Conservation (phyloP, 148 eudicot genomes). For the Amaranthus cruentus region DNA sequence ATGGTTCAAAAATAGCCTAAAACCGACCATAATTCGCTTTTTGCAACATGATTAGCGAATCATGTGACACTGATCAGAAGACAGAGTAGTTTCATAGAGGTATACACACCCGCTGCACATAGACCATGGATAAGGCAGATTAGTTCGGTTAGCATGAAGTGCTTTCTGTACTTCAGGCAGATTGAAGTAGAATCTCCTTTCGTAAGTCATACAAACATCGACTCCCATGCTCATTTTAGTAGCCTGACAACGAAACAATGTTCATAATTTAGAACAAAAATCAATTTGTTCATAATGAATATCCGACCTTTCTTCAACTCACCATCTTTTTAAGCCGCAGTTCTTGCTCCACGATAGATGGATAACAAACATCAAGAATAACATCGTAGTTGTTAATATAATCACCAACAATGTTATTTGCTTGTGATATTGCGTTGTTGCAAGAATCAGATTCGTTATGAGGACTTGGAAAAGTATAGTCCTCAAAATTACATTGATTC, state of each 20-base stretch:
- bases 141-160: conserved; percentile 91
- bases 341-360: conserved; percentile 85
- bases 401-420: conserved; percentile 60
- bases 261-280: neutral
- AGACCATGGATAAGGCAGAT: conserved; percentile 77
- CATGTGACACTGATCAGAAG: neutral
- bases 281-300: neutral
- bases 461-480: conserved; percentile 60
- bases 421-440: conserved; percentile 57
- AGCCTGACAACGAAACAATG: conserved; percentile 41
- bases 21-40: too few species aligned
- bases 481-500: conserved; percentile 74
- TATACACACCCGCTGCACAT: conserved; percentile 76
- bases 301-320: conserved; percentile 4
- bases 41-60: too few species aligned
- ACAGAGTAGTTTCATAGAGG: conserved; percentile 1
- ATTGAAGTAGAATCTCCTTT: conserved; percentile 77
- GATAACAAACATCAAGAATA: conserved; percentile 89
- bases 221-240: conserved; percentile 86
- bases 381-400: conserved; percentile 77
- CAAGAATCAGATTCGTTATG: conserved; percentile 66
- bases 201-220: conserved; percentile 85
- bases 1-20: too few species aligned
- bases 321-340: conserved; percentile 66
- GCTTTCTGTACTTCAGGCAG: conserved; percentile 94